Percentiles rank a stretch among this genome's conserved stretches.
phyloP scores from a whole-genome alignment of 2,329 filamentous ascomycete species.

The Penicillium polonicum region DNA sequence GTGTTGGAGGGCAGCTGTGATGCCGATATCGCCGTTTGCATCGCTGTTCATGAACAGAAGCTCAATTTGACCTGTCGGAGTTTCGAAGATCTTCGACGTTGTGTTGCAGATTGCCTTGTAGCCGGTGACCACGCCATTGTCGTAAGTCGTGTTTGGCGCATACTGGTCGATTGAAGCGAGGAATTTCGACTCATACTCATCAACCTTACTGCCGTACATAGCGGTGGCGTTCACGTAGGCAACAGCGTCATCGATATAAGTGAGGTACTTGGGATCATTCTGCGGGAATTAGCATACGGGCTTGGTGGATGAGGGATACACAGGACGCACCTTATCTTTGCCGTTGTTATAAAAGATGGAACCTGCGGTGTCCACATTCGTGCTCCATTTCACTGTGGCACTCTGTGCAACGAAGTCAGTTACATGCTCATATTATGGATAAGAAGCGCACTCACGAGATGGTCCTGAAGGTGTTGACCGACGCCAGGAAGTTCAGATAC shows the following conservation, averaged over 20 bases:
- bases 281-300: slow-evolving; percentile 11
- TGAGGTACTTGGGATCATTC: slow-evolving; percentile 27
- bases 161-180: slow-evolving; percentile 17
- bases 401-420: slow-evolving; percentile 25
- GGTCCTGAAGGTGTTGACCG: slow-evolving; percentile 54
- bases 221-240: slow-evolving; percentile 29
- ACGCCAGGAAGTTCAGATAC: slow-evolving; percentile 49
- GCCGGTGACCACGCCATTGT: slow-evolving; percentile 25
- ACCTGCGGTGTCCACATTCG: slow-evolving; percentile 31
- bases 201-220: slow-evolving; percentile 20
- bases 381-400: slow-evolving; percentile 31
- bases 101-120: slow-evolving; percentile 32
- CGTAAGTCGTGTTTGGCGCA: slow-evolving; percentile 26
- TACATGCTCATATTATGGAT: background rate
- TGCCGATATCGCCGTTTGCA: slow-evolving; percentile 26
- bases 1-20: slow-evolving; percentile 31
- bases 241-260: slow-evolving; percentile 30
- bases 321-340: slow-evolving; percentile 25
- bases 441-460: slow-evolving; percentile 30
- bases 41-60: slow-evolving; percentile 33
- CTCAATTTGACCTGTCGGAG: slow-evolving; percentile 28
- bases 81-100: slow-evolving; percentile 26
- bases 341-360: slow-evolving; percentile 29
- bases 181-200: slow-evolving; percentile 16
- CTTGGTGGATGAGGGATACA: background rate